Evolutionary conservation across 2,329 filamentous ascomycete genomes (phyloP).

Genomic region (Lecanicillium sp.): DNA sequence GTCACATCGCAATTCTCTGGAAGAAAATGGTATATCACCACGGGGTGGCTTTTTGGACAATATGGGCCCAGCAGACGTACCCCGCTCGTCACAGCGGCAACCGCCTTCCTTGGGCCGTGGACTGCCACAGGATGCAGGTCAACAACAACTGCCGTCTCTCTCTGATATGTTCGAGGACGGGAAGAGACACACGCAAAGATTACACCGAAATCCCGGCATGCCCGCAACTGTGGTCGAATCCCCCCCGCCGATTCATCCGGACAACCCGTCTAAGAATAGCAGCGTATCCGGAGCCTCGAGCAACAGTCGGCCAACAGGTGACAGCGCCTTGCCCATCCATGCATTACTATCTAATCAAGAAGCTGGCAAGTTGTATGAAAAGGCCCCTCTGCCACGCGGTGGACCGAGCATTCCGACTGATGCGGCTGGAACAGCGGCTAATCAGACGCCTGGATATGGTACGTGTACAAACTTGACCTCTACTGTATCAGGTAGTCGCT

Average conservation of each 20-base stretch:
- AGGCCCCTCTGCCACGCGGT: slow-evolving; percentile 1
- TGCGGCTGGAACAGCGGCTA: background rate
- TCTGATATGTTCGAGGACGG: slow-evolving; percentile 38
- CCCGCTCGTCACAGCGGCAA: slow-evolving; percentile 17
- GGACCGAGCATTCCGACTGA: slow-evolving; percentile 12
- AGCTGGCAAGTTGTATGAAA: slow-evolving; percentile 11
- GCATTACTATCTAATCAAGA: slow-evolving; percentile 38
- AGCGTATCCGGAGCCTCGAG: slow-evolving; percentile 17
- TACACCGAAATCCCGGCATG: slow-evolving; percentile 8
- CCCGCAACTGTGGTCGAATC: slow-evolving; percentile 18
- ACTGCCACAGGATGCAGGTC: slow-evolving; percentile 14
- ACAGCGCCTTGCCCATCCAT: slow-evolving; percentile 46
- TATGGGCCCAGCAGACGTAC: slow-evolving; percentile 18
- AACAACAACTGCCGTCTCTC: slow-evolving; percentile 35
- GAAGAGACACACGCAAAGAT: background rate
- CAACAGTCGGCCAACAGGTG: slow-evolving; percentile 36
- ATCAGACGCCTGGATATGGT: slow-evolving; percentile 23
- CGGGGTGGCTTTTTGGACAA: slow-evolving; percentile 27
- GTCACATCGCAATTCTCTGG: slow-evolving; percentile 27
- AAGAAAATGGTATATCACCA: slow-evolving; percentile 38
- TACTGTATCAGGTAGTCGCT: slow-evolving; percentile 16
- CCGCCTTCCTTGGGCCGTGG: slow-evolving; percentile 19
- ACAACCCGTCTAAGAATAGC: slow-evolving; percentile 14
- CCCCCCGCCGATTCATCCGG: slow-evolving; percentile 11
- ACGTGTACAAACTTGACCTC: slow-evolving; percentile 13